phyloP scores from a whole-genome alignment of 768 basidiomycete species.

The Mycena sanguinolenta region DNA sequence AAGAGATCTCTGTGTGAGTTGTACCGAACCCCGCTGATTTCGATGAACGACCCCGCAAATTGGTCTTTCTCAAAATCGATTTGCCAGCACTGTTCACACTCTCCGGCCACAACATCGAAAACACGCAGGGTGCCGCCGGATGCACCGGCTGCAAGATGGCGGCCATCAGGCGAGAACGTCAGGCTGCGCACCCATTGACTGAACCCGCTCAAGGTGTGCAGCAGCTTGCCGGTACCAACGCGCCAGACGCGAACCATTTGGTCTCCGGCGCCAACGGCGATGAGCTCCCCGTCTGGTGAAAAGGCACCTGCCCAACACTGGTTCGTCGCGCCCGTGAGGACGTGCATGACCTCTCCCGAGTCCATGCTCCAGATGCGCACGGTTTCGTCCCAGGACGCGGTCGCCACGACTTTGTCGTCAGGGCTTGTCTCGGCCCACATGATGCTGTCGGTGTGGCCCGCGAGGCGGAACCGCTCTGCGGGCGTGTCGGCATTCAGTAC shows the following conservation, averaged over 20 bases:
- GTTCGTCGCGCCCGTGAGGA: not conserved
- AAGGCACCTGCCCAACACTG: not conserved
- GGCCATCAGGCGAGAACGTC: not conserved
- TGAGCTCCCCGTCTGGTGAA: no score
- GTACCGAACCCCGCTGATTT: not conserved
- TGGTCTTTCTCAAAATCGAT: not conserved
- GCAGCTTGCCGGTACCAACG: not conserved
- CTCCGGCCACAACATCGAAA: slow-evolving; percentile 1
- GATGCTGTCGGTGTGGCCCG: no score
- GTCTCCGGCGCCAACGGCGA: no score
- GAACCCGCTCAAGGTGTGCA: not conserved
- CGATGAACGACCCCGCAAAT: not conserved
- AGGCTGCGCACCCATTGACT: not conserved
- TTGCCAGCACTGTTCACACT: slow-evolving; percentile 8
- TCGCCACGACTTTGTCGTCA: slow-evolving; percentile 2
- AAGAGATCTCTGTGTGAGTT: slow-evolving; percentile 8
- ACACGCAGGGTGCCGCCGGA: not conserved
- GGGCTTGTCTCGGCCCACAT: no score
- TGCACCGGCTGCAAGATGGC: not conserved
- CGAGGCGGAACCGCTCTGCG: no score
- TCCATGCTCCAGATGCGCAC: slow-evolving; percentile 7
- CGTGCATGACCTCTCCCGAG: not conserved
- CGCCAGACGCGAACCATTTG: not conserved
- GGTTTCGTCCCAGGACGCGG: not conserved
- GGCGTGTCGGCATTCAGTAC: slow-evolving; percentile 20